These are phyloP conservation scores for Backusella luteola DNA, from an alignment of 192 early-diverging fungal genomes.

Conservation along the genomic window DNA sequence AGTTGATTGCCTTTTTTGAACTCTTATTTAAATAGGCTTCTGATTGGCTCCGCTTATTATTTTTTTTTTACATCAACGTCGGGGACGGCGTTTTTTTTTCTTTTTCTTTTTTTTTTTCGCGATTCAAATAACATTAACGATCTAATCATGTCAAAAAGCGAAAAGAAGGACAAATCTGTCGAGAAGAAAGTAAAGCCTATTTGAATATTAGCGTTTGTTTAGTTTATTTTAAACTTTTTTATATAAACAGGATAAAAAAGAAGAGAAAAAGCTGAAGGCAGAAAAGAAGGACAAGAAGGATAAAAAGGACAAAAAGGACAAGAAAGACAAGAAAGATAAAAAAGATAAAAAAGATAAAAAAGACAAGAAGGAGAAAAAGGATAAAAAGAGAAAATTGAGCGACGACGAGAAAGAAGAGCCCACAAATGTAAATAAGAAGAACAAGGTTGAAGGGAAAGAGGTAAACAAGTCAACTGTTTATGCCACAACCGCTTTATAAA, in stretches of 20 bases:
- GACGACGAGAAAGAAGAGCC: neutral
- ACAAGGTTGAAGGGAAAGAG: slow-evolving; percentile 27
- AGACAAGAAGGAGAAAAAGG: slow-evolving; percentile 39
- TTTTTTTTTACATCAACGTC: neutral
- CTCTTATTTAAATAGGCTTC: no score
- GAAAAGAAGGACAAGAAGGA: slow-evolving; percentile 22
- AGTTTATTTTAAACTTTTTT: neutral
- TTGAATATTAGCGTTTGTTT: neutral
- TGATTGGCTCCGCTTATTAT: no score
- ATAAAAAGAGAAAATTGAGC: slow-evolving; percentile 4
- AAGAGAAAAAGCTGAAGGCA: slow-evolving; percentile 13
- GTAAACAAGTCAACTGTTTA: slow-evolving; percentile 2
- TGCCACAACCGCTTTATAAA: neutral
- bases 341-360: slow-evolving; percentile 38
- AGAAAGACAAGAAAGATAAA: slow-evolving; percentile 23
- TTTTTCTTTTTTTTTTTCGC: neutral
- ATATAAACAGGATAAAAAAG: slow-evolving; percentile 19
- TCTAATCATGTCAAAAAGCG: slow-evolving; percentile 22
- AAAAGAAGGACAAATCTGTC: slow-evolving; percentile 4
- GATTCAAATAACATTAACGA: neutral
- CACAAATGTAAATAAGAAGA: slow-evolving; percentile 17
- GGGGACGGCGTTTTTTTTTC: slow-evolving; percentile 1
- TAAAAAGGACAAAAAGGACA: neutral
- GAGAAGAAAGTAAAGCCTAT: neutral
- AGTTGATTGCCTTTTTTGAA: no score